These are phyloP conservation scores for Strigomonas culicis DNA, from an alignment of 208 protist genomes.

Conservation along the genomic window DNA sequence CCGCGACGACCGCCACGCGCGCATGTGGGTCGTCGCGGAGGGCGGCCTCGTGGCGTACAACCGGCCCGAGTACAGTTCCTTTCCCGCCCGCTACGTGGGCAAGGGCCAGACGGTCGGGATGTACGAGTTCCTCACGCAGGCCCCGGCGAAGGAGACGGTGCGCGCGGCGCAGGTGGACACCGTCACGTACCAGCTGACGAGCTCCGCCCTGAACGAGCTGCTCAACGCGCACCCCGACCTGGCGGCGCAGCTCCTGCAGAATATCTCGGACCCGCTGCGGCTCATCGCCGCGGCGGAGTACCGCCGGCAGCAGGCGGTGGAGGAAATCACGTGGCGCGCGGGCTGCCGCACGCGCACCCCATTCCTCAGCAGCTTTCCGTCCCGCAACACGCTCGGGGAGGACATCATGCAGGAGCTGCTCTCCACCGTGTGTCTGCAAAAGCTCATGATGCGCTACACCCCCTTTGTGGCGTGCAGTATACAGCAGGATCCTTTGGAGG, in stretches of 20 bases:
- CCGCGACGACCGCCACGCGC: slow-evolving; percentile 49
- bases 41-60: slow-evolving; percentile 51
- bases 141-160: slow-evolving; percentile 61
- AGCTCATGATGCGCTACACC: slow-evolving; percentile 46
- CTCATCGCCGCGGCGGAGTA: slow-evolving; percentile 63
- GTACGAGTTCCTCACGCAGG: slow-evolving; percentile 80
- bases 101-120: slow-evolving; percentile 67
- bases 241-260: slow-evolving; percentile 72
- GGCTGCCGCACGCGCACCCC: slow-evolving; percentile 47
- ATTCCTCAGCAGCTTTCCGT: slow-evolving; percentile 24
- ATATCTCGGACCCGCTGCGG: slow-evolving; percentile 69
- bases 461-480: slow-evolving; percentile 23
- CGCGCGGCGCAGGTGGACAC: slow-evolving; percentile 63
- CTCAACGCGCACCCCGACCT: slow-evolving; percentile 71
- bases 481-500: slow-evolving; percentile 17
- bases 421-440: slow-evolving; percentile 39
- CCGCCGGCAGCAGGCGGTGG: slow-evolving; percentile 34
- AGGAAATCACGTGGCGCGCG: slow-evolving; percentile 34
- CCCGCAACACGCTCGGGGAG: slow-evolving; percentile 36
- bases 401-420: slow-evolving; percentile 70
- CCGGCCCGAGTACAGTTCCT: slow-evolving; percentile 46
- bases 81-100: slow-evolving; percentile 50
- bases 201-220: slow-evolving; percentile 61
- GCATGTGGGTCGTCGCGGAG: slow-evolving; percentile 64
- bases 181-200: slow-evolving; percentile 75